These are phyloP conservation scores for Tricharina praecox DNA, from an alignment of 495 filamentous ascomycete genomes.

Conservation along the genomic window DNA sequence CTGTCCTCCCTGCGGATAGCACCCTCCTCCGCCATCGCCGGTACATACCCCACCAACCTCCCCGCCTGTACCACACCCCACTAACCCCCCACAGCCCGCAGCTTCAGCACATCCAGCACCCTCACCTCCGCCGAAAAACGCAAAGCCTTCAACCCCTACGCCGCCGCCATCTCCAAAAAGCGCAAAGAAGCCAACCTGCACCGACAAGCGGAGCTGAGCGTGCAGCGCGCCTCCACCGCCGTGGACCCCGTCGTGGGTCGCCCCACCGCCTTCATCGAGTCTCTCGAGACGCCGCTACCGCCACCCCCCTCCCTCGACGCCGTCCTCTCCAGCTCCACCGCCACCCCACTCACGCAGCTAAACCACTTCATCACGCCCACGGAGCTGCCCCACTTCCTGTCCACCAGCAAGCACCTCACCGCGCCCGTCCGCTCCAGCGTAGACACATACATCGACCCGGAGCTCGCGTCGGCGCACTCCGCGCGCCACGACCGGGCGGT, in stretches of 20 bases:
- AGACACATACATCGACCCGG: slow-evolving; percentile 37
- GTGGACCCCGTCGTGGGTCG: slow-evolving; percentile 67
- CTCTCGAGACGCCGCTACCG: slow-evolving; percentile 45
- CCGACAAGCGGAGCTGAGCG: slow-evolving; percentile 47
- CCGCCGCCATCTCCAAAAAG: slow-evolving; percentile 53
- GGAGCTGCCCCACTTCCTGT: slow-evolving; percentile 47
- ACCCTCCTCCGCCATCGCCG: slow-evolving; percentile 5
- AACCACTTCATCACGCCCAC: slow-evolving; percentile 56
- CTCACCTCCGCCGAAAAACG: slow-evolving; percentile 33
- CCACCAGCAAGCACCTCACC: slow-evolving; percentile 32
- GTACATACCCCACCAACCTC: slow-evolving; percentile 11
- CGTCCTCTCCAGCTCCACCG: slow-evolving; percentile 9
- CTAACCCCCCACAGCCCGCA: slow-evolving; percentile 16
- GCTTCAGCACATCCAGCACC: slow-evolving; percentile 36
- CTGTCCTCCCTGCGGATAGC: slow-evolving; percentile 41
- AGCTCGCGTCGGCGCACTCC: slow-evolving; percentile 28
- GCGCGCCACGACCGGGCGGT: slow-evolving; percentile 37
- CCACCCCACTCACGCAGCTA: slow-evolving; percentile 33
- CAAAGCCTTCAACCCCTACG: slow-evolving; percentile 46
- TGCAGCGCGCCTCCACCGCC: slow-evolving; percentile 39
- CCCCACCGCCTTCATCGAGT: slow-evolving; percentile 65
- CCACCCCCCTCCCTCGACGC: slow-evolving; percentile 21
- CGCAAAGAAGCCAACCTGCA: slow-evolving; percentile 64
- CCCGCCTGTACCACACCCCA: slow-evolving; percentile 33
- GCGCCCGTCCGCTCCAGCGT: slow-evolving; percentile 31